Conservation (phyloP, 2,329 filamentous ascomycete species). For the Cercospora zeae-maydis region DNA sequence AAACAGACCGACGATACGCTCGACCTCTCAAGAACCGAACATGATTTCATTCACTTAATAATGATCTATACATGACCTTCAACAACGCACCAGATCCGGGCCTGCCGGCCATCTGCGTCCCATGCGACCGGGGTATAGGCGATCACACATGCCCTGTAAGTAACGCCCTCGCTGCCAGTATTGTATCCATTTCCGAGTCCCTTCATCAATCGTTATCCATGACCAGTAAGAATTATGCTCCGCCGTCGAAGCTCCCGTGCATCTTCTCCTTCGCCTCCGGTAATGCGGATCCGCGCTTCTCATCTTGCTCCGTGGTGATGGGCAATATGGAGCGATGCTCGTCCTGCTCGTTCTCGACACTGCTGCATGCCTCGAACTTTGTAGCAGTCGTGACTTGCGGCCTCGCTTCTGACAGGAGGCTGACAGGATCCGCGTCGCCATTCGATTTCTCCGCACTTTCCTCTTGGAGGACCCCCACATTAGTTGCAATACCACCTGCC, state of each 20-base stretch:
- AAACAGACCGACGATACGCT: neutral
- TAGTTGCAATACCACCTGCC: neutral
- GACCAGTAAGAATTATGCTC: neutral
- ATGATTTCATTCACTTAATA: neutral
- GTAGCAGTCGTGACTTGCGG: neutral
- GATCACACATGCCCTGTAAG: neutral
- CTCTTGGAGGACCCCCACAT: neutral
- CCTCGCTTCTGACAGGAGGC: neutral
- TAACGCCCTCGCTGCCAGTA: neutral
- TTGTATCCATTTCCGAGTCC: neutral
- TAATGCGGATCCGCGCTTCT: neutral
- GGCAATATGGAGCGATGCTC: neutral
- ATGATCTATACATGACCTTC: neutral
- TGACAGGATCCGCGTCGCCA: neutral
- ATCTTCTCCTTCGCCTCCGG: conserved; percentile 25
- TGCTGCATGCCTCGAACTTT: neutral
- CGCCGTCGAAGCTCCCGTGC: conserved; percentile 35
- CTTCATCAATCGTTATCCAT: conserved; percentile 7
- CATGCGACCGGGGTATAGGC: neutral
- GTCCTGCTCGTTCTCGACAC: neutral
- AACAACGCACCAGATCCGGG: neutral
- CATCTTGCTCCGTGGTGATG: neutral
- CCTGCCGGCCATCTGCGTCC: neutral
- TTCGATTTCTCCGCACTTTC: neutral
- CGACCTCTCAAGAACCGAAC: neutral